These are phyloP conservation scores for Kappamyces sp. DNA, from an alignment of 192 early-diverging fungal species.

Conservation along the genomic window DNA sequence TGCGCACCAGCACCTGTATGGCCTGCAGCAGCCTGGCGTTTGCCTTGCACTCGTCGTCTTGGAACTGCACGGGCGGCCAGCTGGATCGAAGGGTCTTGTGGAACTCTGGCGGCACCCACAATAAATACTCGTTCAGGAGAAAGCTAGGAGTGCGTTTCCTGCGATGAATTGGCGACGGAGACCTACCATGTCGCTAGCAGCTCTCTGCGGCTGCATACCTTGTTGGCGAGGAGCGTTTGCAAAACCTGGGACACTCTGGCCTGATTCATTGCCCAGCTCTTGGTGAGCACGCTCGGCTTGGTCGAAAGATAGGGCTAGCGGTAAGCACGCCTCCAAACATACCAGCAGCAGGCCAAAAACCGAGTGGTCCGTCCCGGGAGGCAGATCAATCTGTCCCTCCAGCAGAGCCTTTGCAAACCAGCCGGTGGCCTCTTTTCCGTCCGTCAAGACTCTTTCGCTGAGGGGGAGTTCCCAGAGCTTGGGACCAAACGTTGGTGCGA, in stretches of 20 bases:
- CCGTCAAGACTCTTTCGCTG: slow-evolving; percentile 31
- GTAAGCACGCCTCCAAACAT: not conserved
- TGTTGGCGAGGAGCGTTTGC: slow-evolving; percentile 19
- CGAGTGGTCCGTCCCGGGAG: slow-evolving; percentile 11
- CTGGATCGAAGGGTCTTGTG: slow-evolving; percentile 26
- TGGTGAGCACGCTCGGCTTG: slow-evolving; percentile 38
- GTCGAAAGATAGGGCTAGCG: slow-evolving; percentile 28
- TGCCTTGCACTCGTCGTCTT: too few relatives aligned
- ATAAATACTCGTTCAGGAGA: slow-evolving; percentile 31
- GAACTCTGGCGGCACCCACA: slow-evolving; percentile 39
- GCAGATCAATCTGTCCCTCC: slow-evolving; percentile 37
- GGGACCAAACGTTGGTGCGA: slow-evolving; percentile 41
- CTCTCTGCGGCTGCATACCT: slow-evolving; percentile 17
- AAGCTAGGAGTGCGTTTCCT: slow-evolving; percentile 29
- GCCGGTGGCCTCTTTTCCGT: slow-evolving; percentile 15
- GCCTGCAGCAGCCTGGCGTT: too few relatives aligned
- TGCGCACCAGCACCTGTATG: too few relatives aligned
- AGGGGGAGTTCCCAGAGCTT: slow-evolving; percentile 48
- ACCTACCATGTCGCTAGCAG: slow-evolving; percentile 35
- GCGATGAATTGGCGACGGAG: not conserved
- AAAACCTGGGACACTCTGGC: slow-evolving; percentile 30
- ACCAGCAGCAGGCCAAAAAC: slow-evolving; percentile 22
- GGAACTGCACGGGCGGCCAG: slow-evolving; percentile 33
- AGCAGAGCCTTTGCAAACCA: slow-evolving; percentile 47
- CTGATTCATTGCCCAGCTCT: slow-evolving; percentile 38